Conservation (phyloP, 108 stramenopile species). For the Pseudonitzschia multiseries region DNA sequence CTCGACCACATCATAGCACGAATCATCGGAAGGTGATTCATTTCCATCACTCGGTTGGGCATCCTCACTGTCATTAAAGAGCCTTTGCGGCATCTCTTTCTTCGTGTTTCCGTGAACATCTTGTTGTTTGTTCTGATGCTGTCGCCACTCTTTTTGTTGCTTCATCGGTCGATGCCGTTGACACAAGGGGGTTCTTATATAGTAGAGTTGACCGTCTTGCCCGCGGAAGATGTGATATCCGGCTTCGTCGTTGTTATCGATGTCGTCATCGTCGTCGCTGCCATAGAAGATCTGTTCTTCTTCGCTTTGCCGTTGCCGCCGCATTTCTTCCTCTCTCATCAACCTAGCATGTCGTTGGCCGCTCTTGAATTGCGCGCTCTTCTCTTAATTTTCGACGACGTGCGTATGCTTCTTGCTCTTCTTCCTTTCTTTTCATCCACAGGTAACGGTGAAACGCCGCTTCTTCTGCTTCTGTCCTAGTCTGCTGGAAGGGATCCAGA, state of each 20-base stretch:
- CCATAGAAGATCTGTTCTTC: neutral
- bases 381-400: neutral
- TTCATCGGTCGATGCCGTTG: neutral
- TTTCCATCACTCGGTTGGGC: neutral
- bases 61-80: neutral
- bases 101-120: neutral
- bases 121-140: neutral
- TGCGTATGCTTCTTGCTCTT: neutral
- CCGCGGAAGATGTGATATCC: constrained; percentile 17
- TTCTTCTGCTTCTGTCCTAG: neutral
- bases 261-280: constrained; percentile 7
- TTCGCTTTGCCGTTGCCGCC: neutral
- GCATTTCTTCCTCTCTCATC: neutral
- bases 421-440: neutral
- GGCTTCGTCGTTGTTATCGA: neutral
- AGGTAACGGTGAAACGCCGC: neutral
- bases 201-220: constrained; percentile 17
- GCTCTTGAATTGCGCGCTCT: neutral
- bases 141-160: neutral
- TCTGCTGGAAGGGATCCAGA: neutral
- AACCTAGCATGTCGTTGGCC: neutral
- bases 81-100: neutral
- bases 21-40: neutral
- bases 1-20: neutral
- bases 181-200: neutral